phyloP scores from a whole-genome alignment of 2,329 filamentous ascomycete genomes.

The Neodidymelliopsis sp. region DNA sequence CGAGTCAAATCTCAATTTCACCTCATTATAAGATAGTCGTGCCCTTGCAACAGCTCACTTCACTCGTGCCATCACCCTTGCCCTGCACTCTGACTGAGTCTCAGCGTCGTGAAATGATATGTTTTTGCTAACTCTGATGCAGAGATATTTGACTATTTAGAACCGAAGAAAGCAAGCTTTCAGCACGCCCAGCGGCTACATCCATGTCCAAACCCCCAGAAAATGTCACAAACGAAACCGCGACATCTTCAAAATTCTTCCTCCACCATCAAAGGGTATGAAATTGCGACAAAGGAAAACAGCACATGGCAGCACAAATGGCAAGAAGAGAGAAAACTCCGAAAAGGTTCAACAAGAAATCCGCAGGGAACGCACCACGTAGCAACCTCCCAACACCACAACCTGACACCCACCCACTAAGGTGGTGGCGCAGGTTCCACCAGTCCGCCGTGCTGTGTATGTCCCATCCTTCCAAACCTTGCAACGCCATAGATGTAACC shows the following conservation, averaged over 20 bases:
- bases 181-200: slow-evolving; percentile 46
- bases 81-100: background rate
- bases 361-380: slow-evolving; percentile 22
- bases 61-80: background rate
- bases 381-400: slow-evolving; percentile 33
- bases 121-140: slow-evolving; percentile 39
- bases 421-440: slow-evolving; percentile 39
- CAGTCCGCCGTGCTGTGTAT: slow-evolving; percentile 42
- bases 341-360: slow-evolving; percentile 20
- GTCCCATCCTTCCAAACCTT: slow-evolving; percentile 28
- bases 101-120: slow-evolving; percentile 24
- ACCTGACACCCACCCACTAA: slow-evolving; percentile 18
- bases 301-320: slow-evolving; percentile 19
- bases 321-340: slow-evolving; percentile 18
- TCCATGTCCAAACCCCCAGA: slow-evolving; percentile 29
- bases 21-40: slow-evolving; percentile 10
- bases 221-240: slow-evolving; percentile 22
- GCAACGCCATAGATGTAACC: slow-evolving; percentile 45
- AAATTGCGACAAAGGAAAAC: slow-evolving; percentile 28
- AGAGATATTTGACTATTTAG: slow-evolving; percentile 35
- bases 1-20: slow-evolving; percentile 21
- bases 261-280: slow-evolving; percentile 27
- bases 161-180: slow-evolving; percentile 29
- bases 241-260: slow-evolving; percentile 19
- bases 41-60: background rate